A percentile compares a stretch with the other conserved stretches of the same genome.
These are phyloP conservation scores for Cucumis melo DNA, from an alignment of 306 rosid species.

Conservation along the genomic window DNA sequence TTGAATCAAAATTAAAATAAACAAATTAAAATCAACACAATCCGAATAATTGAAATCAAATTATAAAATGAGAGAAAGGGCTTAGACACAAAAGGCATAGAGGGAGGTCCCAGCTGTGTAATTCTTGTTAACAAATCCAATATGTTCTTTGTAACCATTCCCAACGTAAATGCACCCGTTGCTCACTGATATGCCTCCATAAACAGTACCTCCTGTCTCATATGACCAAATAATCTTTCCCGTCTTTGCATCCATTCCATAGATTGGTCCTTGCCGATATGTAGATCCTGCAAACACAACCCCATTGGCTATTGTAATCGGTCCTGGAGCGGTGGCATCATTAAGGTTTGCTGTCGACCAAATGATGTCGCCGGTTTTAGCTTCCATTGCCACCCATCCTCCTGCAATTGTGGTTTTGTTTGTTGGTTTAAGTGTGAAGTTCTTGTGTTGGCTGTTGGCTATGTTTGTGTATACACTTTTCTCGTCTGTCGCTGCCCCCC, in stretches of 20 bases:
- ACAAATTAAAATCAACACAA: too few relatives aligned
- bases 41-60: neutral
- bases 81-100: conserved; percentile 31
- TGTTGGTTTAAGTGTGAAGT: conserved; percentile 38
- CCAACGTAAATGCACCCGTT: conserved; percentile 47
- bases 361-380: conserved; percentile 23
- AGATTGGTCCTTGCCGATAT: conserved; percentile 20
- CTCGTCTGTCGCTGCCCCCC: conserved; percentile 60
- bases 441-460: conserved; percentile 20
- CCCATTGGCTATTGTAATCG: conserved; percentile 42
- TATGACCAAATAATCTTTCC: conserved; percentile 37
- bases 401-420: conserved; percentile 21
- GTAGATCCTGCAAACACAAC: conserved; percentile 40
- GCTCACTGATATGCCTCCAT: conserved; percentile 43
- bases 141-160: conserved; percentile 31
- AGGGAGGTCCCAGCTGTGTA: conserved; percentile 31
- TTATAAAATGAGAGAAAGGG: neutral
- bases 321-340: conserved; percentile 14
- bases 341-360: conserved; percentile 34
- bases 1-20: too few relatives aligned
- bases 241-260: conserved; percentile 23
- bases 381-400: conserved; percentile 58
- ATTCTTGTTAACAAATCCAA: conserved; percentile 14
- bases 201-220: conserved; percentile 25
- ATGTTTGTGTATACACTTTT: conserved; percentile 42